Evolutionary conservation across 2,329 filamentous ascomycete species (phyloP), one percentile per base, ranked within the genome.

Genomic region (Arthrinium puccinioides): DNA sequence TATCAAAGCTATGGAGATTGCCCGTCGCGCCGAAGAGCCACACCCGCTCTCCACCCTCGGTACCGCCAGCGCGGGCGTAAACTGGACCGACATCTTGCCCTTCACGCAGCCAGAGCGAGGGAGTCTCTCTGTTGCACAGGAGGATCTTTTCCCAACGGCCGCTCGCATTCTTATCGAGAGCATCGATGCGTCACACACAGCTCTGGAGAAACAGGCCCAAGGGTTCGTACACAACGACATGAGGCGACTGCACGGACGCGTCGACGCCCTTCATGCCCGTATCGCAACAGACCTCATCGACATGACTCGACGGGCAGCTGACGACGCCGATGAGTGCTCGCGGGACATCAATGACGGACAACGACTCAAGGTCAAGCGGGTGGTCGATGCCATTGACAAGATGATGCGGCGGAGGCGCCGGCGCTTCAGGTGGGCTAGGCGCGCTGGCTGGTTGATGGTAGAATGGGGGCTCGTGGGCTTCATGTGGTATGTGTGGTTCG

Each of bases 401-500:
- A 81, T 86, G 67, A 71, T 88, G 36, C 71, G 85, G 41, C 72
- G 84, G 41, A 71, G 87, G 36, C 70, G 79, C 11, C 61, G 79
- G 21, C 63, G 77, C 40, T 78, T 92, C 53, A 71, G 86, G 38
- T 88, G 87, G 79, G 61, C 88, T 18, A 70, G 87, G 26, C 70
- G 85, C 11, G 77, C 79, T 1, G 82, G 87, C 11, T 97, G 88
- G 74, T 78, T 88, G 38, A 62, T 82, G 15, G 76, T 96, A 13
- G 90, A 97, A 66, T 96, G 88, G 87, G 66, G 79, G 34, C 72
- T 97, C 14, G 79, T 97, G 26, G 85, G 84, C 4, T 76, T 94
- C 49, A 87, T 97, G 80, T 96, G 92, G 88, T 87, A 84, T 61
- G 81, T 94, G 13, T 97, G 90, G 88, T 77, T 94, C 41, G 68